These are phyloP conservation scores for Pythium aristosporum DNA, from an alignment of 352 stramenopile species.

Conservation along the genomic window DNA sequence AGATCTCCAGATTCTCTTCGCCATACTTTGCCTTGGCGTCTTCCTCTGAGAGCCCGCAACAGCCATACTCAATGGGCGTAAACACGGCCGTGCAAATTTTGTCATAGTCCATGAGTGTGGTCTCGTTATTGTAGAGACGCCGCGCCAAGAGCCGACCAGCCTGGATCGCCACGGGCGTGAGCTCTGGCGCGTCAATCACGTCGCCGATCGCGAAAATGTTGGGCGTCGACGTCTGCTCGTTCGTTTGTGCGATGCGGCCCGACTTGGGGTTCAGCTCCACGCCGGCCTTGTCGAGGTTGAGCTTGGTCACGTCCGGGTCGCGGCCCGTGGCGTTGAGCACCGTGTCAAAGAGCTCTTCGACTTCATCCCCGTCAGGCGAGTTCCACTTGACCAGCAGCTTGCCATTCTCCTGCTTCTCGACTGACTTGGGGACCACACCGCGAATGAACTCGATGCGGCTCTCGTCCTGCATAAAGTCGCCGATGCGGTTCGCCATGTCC, in stretches of 20 bases:
- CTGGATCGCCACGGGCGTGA: constrained; percentile 98
- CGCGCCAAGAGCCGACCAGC: constrained; percentile 89
- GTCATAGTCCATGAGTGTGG: constrained; percentile 91
- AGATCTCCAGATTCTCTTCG: constrained; percentile 93
- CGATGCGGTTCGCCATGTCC: constrained; percentile 94
- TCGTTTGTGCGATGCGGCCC: constrained; percentile 88
- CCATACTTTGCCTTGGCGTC: constrained; percentile 89
- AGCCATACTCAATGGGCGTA: constrained; percentile 97
- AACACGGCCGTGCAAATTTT: constrained; percentile 94
- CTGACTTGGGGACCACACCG: constrained; percentile 86
- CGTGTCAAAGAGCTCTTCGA: constrained; percentile 94
- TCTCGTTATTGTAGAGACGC: constrained; percentile 88
- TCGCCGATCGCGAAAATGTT: constrained; percentile 98
- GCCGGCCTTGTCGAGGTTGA: constrained; percentile 86
- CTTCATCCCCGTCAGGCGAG: constrained; percentile 44
- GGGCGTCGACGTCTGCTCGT: constrained; percentile 93
- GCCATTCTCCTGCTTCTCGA: constrained; percentile 89
- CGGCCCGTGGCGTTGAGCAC: constrained; percentile 95
- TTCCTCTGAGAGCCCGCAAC: constrained; percentile 96
- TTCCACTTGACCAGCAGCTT: constrained; percentile 85
- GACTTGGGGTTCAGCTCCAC: constrained; percentile 90
- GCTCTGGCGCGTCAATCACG: constrained; percentile 95
- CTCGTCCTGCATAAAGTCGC: constrained; percentile 90
- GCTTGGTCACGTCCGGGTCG: constrained; percentile 89
- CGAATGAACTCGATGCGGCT: constrained; percentile 92